Evolutionary conservation across 495 filamentous ascomycete genomes (phyloP).

Genomic region (Diplogelasinospora grovesii): DNA sequence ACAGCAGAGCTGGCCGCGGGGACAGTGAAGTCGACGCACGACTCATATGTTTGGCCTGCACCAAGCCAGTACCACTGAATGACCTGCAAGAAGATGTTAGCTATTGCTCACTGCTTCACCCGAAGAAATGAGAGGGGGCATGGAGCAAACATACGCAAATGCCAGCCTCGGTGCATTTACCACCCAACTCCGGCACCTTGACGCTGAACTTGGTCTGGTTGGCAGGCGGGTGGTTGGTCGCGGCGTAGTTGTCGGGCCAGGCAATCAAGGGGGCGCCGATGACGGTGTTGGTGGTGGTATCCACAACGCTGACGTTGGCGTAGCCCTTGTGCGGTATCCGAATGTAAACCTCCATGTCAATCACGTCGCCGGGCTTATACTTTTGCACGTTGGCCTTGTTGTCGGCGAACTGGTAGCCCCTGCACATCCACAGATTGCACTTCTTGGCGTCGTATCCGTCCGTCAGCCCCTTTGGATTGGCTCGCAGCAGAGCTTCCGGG

Average conservation of each 20-base stretch:
- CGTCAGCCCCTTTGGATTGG: slow-evolving; percentile 41
- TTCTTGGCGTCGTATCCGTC: slow-evolving; percentile 49
- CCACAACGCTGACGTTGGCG: slow-evolving; percentile 65
- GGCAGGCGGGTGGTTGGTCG: slow-evolving; percentile 46
- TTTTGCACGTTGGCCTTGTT: slow-evolving; percentile 58
- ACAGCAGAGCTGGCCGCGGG: slow-evolving; percentile 5
- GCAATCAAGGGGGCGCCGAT: slow-evolving; percentile 47
- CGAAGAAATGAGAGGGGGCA: background rate
- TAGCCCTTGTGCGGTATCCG: slow-evolving; percentile 57
- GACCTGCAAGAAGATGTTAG: slow-evolving; percentile 31
- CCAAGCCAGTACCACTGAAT: slow-evolving; percentile 65
- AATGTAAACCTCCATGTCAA: slow-evolving; percentile 55
- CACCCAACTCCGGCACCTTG: slow-evolving; percentile 55
- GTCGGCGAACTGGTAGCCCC: slow-evolving; percentile 65
- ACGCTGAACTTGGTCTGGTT: slow-evolving; percentile 59
- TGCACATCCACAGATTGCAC: slow-evolving; percentile 66
- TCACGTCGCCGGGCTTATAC: slow-evolving; percentile 53
- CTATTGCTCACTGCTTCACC: background rate
- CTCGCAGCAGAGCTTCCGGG: slow-evolving; percentile 58
- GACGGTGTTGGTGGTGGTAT: slow-evolving; percentile 53
- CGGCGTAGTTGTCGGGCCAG: slow-evolving; percentile 47
- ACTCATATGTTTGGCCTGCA: slow-evolving; percentile 67
- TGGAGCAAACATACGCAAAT: slow-evolving; percentile 49
- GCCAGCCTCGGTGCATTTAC: slow-evolving; percentile 52
- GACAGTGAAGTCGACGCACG: slow-evolving; percentile 63